Evolutionary conservation across 2,329 filamentous ascomycete genomes (phyloP).

Genomic region (Cytospora piceicola): DNA sequence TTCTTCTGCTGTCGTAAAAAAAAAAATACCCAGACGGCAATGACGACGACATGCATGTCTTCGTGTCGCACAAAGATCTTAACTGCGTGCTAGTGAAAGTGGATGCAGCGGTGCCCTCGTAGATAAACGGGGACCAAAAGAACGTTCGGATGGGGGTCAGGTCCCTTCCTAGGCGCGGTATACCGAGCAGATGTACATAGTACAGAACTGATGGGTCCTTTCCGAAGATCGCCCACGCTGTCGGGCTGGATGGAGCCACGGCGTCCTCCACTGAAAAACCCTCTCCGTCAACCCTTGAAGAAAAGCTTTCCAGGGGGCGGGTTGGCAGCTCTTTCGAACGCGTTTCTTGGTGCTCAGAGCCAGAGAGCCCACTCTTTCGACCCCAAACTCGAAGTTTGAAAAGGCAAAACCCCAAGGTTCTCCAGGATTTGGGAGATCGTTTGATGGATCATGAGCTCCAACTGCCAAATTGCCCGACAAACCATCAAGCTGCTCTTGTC

Average conservation of each 20-base stretch:
- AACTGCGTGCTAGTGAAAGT: constrained; percentile 28
- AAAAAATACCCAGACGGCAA: constrained; percentile 8
- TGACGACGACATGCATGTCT: constrained; percentile 27
- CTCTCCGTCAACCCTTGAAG: constrained; percentile 26
- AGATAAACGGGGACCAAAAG: constrained; percentile 16
- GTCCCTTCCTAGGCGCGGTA: constrained; percentile 28
- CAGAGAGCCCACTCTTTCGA: constrained; percentile 27
- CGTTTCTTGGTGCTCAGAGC: constrained; percentile 8
- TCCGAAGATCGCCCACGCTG: constrained; percentile 29
- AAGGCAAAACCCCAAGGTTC: constrained; percentile 28
- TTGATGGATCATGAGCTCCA: constrained; percentile 28
- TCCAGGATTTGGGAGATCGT: constrained; percentile 31
- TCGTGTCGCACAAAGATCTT: constrained; percentile 29
- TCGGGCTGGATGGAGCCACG: constrained; percentile 25
- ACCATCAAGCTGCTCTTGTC: constrained; percentile 22
- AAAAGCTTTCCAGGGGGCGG: constrained; percentile 11
- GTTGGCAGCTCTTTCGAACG: constrained; percentile 12
- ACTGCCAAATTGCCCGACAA: constrained; percentile 20
- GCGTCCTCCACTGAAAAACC: constrained; percentile 23
- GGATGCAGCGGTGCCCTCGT: constrained; percentile 24
- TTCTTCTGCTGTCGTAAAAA: constrained; percentile 15
- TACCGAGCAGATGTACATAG: constrained; percentile 27
- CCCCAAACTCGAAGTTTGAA: constrained; percentile 27
- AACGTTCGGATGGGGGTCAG: constrained; percentile 26
- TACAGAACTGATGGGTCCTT: constrained; percentile 28